These are phyloP conservation scores for Oenanthe sinensis DNA, from an alignment of 129 eudicot species.

Conservation along the genomic window DNA sequence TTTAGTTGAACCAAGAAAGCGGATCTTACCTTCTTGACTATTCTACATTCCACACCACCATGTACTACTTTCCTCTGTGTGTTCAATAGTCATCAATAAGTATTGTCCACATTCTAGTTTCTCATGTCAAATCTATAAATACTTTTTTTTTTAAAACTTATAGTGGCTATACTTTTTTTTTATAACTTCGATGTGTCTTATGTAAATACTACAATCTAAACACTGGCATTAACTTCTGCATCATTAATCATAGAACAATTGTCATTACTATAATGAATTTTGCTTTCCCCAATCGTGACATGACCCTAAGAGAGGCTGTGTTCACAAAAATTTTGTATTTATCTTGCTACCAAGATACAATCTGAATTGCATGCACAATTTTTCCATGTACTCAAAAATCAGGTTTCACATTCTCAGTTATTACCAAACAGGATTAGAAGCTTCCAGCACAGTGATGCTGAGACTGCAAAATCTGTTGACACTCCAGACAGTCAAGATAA, in stretches of 20 bases:
- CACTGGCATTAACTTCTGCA: not conserved
- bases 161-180: not conserved
- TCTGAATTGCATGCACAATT: not conserved
- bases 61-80: not conserved
- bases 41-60: not conserved
- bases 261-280: not conserved
- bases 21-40: not conserved
- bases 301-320: not conserved
- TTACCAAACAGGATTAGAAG: conserved; percentile 38
- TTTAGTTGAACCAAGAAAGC: not conserved
- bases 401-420: conserved; percentile 3
- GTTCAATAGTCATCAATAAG: not conserved
- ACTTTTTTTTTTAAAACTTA: no score
- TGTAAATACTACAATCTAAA: not conserved
- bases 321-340: not conserved
- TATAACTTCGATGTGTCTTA: not conserved
- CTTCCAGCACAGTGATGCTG: conserved; percentile 38
- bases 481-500: conserved; percentile 27
- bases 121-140: not conserved
- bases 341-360: not conserved
- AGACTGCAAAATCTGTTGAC: conserved; percentile 26
- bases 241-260: not conserved
- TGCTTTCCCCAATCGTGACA: not conserved
- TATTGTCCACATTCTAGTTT: not conserved
- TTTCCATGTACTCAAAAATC: not conserved